Conservation (phyloP, 805 yeast species). For the Wickerhamomyces queroliae region DNA sequence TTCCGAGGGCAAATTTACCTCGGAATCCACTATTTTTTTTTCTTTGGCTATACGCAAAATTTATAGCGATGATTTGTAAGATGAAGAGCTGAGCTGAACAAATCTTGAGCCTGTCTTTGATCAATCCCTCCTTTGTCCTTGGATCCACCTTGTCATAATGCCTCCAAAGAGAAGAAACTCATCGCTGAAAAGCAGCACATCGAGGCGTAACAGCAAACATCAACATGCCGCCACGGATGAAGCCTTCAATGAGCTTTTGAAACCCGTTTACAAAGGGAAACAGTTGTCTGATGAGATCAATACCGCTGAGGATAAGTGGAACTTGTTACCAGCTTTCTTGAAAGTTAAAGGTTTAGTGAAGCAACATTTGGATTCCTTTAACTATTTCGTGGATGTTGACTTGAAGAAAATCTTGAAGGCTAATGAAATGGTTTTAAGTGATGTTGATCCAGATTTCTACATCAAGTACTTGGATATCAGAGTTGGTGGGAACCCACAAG, state of each 20-base stretch:
- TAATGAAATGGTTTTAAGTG: conserved; percentile 81
- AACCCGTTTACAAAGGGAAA: conserved; percentile 84
- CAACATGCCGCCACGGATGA: conserved; percentile 37
- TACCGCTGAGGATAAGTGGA: conserved; percentile 96
- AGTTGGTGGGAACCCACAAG: conserved; percentile 75
- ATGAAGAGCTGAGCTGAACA: neutral
- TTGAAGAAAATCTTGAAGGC: conserved; percentile 89
- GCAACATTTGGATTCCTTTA: conserved; percentile 97
- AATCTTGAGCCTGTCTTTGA: neutral
- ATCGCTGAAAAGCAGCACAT: conserved; percentile 1
- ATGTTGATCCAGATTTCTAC: conserved; percentile 96
- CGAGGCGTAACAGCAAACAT: conserved; percentile 11
- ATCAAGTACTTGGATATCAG: conserved; percentile 89
- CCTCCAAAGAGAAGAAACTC: conserved; percentile 20
- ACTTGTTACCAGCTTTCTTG: conserved; percentile 88
- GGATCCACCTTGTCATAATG: conserved; percentile 8
- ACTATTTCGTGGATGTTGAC: conserved; percentile 91
- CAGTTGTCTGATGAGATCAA: conserved; percentile 78
- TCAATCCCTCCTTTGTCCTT: neutral
- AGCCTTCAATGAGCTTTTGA: conserved; percentile 67
- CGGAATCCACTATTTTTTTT: too few relatives aligned
- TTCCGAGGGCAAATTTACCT: too few relatives aligned
- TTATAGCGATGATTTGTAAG: conserved; percentile 1
- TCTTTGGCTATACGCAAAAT: too few relatives aligned
- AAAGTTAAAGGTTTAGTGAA: conserved; percentile 95